Evolutionary conservation across 495 filamentous ascomycete species (phyloP).

Genomic region (Daldinia loculata): DNA sequence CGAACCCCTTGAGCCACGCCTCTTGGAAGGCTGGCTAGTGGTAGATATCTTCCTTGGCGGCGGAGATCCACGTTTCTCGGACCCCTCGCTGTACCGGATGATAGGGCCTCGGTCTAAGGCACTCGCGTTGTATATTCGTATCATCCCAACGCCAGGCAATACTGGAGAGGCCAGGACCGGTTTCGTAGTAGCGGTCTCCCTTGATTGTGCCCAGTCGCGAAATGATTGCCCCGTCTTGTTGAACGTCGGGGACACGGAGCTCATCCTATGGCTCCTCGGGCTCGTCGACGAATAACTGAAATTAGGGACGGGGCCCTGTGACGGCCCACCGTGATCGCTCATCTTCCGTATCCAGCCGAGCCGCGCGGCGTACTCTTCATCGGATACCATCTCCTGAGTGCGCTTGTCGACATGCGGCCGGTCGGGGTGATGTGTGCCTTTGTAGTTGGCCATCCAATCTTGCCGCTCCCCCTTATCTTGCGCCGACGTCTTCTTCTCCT

Average conservation of each 20-base stretch:
- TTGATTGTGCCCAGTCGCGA: neutral
- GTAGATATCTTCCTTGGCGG: neutral
- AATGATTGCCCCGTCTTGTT: neutral
- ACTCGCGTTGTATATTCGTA: conserved; percentile 7
- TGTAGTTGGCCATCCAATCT: conserved; percentile 29
- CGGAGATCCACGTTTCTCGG: neutral
- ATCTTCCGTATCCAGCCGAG: conserved; percentile 22
- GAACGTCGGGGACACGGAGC: neutral
- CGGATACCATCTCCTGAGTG: conserved; percentile 1
- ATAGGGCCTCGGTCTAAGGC: conserved; percentile 14
- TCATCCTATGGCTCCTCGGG: conserved; percentile 11
- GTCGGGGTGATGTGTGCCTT: conserved; percentile 39
- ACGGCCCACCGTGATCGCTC: conserved; percentile 5
- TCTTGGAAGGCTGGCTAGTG: neutral
- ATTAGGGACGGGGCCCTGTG: neutral
- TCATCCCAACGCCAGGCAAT: conserved; percentile 7
- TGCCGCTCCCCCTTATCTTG: neutral
- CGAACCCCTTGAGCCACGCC: neutral
- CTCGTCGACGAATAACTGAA: conserved; percentile 22
- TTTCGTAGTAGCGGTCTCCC: too few species aligned
- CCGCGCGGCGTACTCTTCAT: conserved; percentile 23
- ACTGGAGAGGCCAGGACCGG: neutral
- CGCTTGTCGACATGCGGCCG: conserved; percentile 33
- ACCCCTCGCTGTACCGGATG: conserved; percentile 1
- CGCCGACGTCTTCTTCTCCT: neutral